These are phyloP conservation scores for Salvia sclarea DNA, from an alignment of 305 asterid genomes.

Conservation along the genomic window DNA sequence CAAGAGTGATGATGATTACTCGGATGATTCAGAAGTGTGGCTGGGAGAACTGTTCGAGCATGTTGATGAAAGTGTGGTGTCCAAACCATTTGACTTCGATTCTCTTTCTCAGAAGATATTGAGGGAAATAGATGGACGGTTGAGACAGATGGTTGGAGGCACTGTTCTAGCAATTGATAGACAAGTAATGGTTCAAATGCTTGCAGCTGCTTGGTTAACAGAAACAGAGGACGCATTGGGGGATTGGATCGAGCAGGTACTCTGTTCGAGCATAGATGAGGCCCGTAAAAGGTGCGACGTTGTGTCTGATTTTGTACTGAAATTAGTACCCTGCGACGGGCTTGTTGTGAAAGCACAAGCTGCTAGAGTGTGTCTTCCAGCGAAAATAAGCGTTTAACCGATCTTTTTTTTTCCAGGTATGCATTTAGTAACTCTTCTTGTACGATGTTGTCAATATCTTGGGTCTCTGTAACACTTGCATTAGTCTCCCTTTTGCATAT, in stretches of 20 bases:
- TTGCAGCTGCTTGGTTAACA: constrained; percentile 76
- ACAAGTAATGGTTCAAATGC: constrained; percentile 66
- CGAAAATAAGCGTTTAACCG: constrained; percentile 44
- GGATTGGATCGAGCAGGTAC: constrained; percentile 75
- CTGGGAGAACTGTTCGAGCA: constrained; percentile 56
- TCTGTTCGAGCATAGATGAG: constrained; percentile 50
- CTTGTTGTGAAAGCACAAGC: constrained; percentile 50
- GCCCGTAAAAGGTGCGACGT: constrained; percentile 41
- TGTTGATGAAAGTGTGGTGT: constrained; percentile 59
- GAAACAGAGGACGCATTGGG: constrained; percentile 44
- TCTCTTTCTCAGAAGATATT: constrained; percentile 52
- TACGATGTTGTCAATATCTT: constrained; percentile 24
- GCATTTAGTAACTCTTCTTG: constrained; percentile 18
- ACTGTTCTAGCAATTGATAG: constrained; percentile 56
- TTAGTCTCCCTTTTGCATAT: constrained; percentile 3
- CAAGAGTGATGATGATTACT: constrained; percentile 37
- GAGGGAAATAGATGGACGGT: constrained; percentile 46
- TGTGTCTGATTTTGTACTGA: constrained; percentile 45
- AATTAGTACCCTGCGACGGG: constrained; percentile 53
- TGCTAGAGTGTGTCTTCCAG: constrained; percentile 67
- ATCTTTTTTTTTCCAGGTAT: constrained; percentile 40
- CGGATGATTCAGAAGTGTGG: constrained; percentile 57
- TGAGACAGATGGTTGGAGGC: constrained; percentile 48
- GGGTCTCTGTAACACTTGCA: constrained; percentile 15
- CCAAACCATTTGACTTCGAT: constrained; percentile 70